Conservation (phyloP, 208 protist species). For the Tritrichomonas foetus region DNA sequence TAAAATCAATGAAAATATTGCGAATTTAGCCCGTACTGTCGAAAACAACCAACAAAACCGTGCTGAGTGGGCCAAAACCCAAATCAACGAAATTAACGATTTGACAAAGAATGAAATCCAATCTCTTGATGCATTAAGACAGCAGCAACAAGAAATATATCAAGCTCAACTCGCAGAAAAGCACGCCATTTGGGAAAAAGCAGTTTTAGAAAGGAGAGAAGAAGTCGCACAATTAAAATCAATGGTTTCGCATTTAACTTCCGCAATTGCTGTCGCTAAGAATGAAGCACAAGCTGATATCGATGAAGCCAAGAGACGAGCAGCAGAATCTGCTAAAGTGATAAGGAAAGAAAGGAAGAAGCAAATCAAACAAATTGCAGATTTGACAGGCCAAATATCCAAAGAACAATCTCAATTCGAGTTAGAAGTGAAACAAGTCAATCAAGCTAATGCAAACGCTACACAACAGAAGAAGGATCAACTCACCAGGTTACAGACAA, state of each 20-base stretch:
- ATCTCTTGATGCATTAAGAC: neutral
- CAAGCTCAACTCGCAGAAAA: neutral
- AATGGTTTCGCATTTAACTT: neutral
- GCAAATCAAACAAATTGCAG: neutral
- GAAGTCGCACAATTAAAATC: neutral
- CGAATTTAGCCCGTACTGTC: neutral
- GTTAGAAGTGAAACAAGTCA: neutral
- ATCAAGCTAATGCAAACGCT: neutral
- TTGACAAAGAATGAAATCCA: neutral
- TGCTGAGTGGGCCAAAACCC: neutral
- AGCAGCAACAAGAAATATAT: neutral
- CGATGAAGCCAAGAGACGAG: neutral
- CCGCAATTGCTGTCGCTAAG: neutral
- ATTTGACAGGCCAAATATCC: neutral
- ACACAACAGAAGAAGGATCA: neutral
- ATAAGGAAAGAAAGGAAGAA: neutral
- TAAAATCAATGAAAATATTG: neutral
- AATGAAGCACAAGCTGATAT: neutral
- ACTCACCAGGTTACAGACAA: neutral
- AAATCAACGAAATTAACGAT: slow-evolving; percentile 1
- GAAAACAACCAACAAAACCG: neutral
- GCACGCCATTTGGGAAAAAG: neutral
- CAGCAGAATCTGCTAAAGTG: neutral
- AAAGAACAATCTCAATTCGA: neutral
- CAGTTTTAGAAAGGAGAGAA: neutral